Evolutionary conservation across 2,329 filamentous ascomycete species (phyloP), one percentile per base, ranked within the genome.

Genomic region (Dendryphion nanum): DNA sequence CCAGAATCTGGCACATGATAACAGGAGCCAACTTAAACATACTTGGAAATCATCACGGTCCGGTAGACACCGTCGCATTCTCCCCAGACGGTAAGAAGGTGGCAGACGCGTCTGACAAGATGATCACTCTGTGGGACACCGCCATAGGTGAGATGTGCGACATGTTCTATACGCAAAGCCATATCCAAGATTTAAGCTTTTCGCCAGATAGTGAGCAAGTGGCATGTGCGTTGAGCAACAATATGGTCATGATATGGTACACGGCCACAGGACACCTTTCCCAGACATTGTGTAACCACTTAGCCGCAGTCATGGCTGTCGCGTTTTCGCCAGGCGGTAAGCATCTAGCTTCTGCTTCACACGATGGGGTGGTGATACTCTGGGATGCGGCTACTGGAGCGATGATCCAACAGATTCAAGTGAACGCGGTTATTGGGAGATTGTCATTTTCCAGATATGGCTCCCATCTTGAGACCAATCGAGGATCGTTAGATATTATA

Each of bases 1-100:
- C 48, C 16, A 21, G 33, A 37, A 18, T 51, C 15, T 51, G 44
- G 48, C 37, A 48, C 18, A 19, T 28, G 20, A 29, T 13, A 15
- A 41, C 37, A 15, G 44, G 36, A n/a, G 31, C 33, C 34, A 20
- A 18, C 14, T 31, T n/a, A 20, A 37, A 36, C 14, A 37, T 23
- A 35, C 39, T 50, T 20, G 35, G 42, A 30, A 14, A 16, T 14
- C 8, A 2, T 16, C 10, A 10, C 10, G n/a, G 23, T 26, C n/a
- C 10, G 12, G 16, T 30, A 10, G 16, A 30, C 15, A 15, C 29
- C 16, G 29, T 30, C 29, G 16, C 13, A 13, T 2, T 30, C 16
- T 30, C 13, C 15, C 29, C 29, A 8, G 23, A 26, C 23, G n/a
- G n/a, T n/a, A 10, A 8, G 10, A 26, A 10, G 23, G n/a, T 26